phyloP scores from a whole-genome alignment of 2,329 filamentous ascomycete genomes.

The Diaporthe citrichinensis region DNA sequence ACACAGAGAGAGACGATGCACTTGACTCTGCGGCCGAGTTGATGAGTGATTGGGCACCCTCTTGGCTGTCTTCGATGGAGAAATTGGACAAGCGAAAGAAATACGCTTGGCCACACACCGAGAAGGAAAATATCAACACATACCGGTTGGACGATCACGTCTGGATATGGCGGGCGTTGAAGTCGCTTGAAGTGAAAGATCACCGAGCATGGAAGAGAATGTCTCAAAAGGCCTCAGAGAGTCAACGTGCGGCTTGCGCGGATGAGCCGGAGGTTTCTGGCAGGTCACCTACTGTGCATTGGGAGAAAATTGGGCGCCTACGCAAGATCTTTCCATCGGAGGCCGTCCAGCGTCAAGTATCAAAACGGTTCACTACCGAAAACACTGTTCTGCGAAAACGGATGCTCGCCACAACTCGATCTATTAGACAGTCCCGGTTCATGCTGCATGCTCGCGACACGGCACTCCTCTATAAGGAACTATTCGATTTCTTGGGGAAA shows the following conservation, averaged over 20 bases:
- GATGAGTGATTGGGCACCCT: neutral
- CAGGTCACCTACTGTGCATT: neutral
- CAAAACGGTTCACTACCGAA: constrained; percentile 37
- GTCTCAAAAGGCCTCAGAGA: neutral
- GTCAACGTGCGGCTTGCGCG: neutral
- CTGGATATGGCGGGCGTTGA: constrained; percentile 1
- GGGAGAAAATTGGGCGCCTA: neutral
- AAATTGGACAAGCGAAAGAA: neutral
- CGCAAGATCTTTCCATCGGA: neutral
- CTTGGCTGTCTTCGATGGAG: neutral
- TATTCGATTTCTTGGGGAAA: neutral
- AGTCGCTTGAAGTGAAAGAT: neutral
- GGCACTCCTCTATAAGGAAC: neutral
- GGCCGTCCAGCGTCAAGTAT: constrained; percentile 32
- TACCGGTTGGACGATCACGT: neutral
- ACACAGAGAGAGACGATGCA: neutral
- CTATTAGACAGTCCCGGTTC: constrained; percentile 38
- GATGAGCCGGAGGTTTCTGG: neutral
- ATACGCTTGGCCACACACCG: constrained; percentile 32
- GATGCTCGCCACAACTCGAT: constrained; percentile 42
- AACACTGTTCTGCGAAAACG: constrained; percentile 24
- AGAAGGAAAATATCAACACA: neutral
- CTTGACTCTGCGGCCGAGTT: neutral
- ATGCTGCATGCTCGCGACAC: constrained; percentile 43
- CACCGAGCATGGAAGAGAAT: neutral